Conservation (phyloP, 2,329 filamentous ascomycete species). For the Furcasterigmium sp. region DNA sequence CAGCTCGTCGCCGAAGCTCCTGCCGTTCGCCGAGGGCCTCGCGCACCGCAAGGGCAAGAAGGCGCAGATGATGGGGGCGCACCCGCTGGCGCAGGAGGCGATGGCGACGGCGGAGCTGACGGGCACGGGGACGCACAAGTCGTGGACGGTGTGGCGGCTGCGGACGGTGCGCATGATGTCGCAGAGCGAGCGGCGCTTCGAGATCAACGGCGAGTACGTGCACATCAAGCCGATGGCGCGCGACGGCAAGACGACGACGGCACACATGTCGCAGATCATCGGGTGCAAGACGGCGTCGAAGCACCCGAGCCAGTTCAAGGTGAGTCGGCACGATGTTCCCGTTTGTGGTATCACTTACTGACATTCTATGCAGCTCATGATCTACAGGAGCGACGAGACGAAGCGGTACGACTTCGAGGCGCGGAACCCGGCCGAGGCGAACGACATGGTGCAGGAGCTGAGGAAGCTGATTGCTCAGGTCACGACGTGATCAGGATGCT, state of each 20-base stretch:
- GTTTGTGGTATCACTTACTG: slow-evolving; percentile 2
- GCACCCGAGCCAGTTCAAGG: slow-evolving; percentile 76
- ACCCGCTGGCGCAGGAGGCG: slow-evolving; percentile 63
- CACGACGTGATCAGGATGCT: slow-evolving; percentile 11
- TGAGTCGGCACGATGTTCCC: slow-evolving; percentile 27
- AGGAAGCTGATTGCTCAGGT: slow-evolving; percentile 58
- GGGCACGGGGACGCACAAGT: slow-evolving; percentile 58
- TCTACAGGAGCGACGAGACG: slow-evolving; percentile 70
- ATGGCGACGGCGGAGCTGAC: slow-evolving; percentile 54
- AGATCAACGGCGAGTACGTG: slow-evolving; percentile 81
- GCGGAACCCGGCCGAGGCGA: slow-evolving; percentile 64
- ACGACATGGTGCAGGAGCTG: slow-evolving; percentile 74
- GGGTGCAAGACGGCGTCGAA: slow-evolving; percentile 77
- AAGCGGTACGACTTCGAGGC: slow-evolving; percentile 85
- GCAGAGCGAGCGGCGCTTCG: slow-evolving; percentile 68
- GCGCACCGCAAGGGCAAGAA: slow-evolving; percentile 43
- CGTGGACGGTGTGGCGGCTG: slow-evolving; percentile 76
- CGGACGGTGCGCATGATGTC: slow-evolving; percentile 77
- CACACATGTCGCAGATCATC: slow-evolving; percentile 77
- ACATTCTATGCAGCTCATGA: slow-evolving; percentile 46
- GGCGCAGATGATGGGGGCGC: slow-evolving; percentile 46
- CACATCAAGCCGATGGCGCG: slow-evolving; percentile 73
- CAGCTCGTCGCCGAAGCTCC: slow-evolving; percentile 63
- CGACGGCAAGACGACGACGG: slow-evolving; percentile 68
- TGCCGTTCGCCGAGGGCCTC: slow-evolving; percentile 40